Evolutionary conservation across 257 asterid species (phyloP), one percentile per base, ranked within the genome.

Genomic region (Penstemon newberryi): DNA sequence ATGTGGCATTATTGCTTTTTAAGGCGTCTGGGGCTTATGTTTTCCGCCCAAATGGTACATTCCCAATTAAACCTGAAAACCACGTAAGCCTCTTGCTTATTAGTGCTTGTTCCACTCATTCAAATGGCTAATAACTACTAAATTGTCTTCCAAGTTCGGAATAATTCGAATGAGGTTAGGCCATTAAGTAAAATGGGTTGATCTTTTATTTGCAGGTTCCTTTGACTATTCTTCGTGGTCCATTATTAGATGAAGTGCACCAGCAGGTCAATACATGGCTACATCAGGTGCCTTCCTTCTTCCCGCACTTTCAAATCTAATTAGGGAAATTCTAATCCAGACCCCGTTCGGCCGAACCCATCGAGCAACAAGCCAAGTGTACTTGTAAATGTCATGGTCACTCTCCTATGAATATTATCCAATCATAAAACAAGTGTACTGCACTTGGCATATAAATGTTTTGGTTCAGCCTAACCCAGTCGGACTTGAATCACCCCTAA

Each of bases 1-100:
- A 41, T 40, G 19, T 64, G 42, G 39, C 39, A 39, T 59, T n/a
- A 18, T 75, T 73, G 70, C 60, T 66, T 70, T 68, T 52, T 82
- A 83, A 87, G 88, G 95, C 91, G 72, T 89, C 96, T 61, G 96
- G 96, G 71, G 96, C 96, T 63, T 89, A 87, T 77, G 83, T 89
- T 71, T 89, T 89, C 84, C 95, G 95, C 43, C 96, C 96, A 61
- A 89, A 89, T 77, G 87, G 83, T 43, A 75, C 96, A 68, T 76
- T 80, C 79, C 81, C 85, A 1, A 66, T 89, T 56, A 76, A 73
- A 66, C 79, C 88, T 77, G 83, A 83, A 67, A 76, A 73, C 78
- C 73, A 81, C 85, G 95, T 79, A 77, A 60, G 73, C 56, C 57
- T 9, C 73, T 69, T 56, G 57, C 51, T 78, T 60, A 47, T 55